Conservation (phyloP, 768 basidiomycete genomes). For the Suillus spraguei region DNA sequence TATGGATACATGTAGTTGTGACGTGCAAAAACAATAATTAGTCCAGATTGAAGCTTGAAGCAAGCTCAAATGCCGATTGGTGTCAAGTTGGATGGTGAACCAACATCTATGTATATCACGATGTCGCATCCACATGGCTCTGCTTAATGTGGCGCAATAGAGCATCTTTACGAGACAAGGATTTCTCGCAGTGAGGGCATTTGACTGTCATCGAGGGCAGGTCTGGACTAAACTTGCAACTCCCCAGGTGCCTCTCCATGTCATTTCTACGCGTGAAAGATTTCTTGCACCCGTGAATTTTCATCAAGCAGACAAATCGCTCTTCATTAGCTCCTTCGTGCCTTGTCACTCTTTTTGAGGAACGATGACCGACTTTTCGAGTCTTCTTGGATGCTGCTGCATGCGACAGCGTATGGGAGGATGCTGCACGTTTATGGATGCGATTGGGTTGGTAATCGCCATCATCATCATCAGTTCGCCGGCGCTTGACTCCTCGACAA, state of each 20-base stretch:
- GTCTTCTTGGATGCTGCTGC: background rate
- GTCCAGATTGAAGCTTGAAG: conserved; percentile 1
- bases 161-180: conserved; percentile 29
- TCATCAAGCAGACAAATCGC: conserved; percentile 1
- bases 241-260: conserved; percentile 8
- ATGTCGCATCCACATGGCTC: conserved; percentile 13
- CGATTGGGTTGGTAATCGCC: conserved; percentile 6
- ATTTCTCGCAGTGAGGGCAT: conserved; percentile 23
- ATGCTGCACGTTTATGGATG: background rate
- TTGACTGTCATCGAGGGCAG: background rate
- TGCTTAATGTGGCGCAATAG: conserved; percentile 26
- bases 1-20: conserved; percentile 6
- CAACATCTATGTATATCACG: background rate
- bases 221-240: conserved; percentile 8
- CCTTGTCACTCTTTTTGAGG: background rate
- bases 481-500: conserved; percentile 7
- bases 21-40: too few species aligned
- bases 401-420: background rate
- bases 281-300: conserved; percentile 2
- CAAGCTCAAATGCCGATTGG: background rate
- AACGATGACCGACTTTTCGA: background rate
- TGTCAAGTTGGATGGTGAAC: background rate
- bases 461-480: conserved; percentile 3
- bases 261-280: conserved; percentile 11
- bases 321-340: background rate